phyloP scores from a whole-genome alignment of 345 rosid genomes.

The Eucalyptus grandis region DNA sequence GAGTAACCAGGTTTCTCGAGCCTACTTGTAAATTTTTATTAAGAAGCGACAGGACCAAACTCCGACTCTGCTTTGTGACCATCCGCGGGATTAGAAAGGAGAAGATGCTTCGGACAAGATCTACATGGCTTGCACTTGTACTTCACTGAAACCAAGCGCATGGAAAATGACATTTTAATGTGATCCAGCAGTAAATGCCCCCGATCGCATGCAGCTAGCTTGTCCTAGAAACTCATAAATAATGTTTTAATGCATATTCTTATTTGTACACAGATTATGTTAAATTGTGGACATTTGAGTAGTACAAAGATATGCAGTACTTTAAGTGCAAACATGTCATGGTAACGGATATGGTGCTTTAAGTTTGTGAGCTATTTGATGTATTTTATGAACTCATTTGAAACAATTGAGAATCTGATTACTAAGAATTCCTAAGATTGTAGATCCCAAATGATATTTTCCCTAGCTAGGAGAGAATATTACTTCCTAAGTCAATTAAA shows the following conservation, averaged over 20 bases:
- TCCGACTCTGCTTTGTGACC: not conserved
- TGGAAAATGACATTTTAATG: not conserved
- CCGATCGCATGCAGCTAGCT: accelerated
- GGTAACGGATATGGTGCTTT: not conserved
- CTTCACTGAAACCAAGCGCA: too few relatives aligned
- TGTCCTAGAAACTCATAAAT: too few relatives aligned
- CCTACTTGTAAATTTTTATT: too few relatives aligned
- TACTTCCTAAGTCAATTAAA: too few relatives aligned
- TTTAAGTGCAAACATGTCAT: not conserved
- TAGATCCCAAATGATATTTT: not conserved
- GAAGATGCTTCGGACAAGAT: not conserved
- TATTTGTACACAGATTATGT: too few relatives aligned
- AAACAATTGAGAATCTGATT: not conserved
- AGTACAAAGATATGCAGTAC: not conserved
- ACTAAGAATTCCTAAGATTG: not conserved
- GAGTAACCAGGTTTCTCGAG: too few relatives aligned
- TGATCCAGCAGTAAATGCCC: not conserved
- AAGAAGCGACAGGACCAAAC: too few relatives aligned
- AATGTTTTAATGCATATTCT: not conserved
- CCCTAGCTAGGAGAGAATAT: not conserved
- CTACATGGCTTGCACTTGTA: too few relatives aligned
- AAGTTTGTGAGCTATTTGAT: not conserved
- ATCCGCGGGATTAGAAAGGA: not conserved
- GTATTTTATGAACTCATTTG: not conserved
- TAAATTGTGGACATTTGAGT: not conserved